Base-by-base conservation (phyloP, 2,329 filamentous ascomycete species). In the Calonectria pauciramosa region DNA sequence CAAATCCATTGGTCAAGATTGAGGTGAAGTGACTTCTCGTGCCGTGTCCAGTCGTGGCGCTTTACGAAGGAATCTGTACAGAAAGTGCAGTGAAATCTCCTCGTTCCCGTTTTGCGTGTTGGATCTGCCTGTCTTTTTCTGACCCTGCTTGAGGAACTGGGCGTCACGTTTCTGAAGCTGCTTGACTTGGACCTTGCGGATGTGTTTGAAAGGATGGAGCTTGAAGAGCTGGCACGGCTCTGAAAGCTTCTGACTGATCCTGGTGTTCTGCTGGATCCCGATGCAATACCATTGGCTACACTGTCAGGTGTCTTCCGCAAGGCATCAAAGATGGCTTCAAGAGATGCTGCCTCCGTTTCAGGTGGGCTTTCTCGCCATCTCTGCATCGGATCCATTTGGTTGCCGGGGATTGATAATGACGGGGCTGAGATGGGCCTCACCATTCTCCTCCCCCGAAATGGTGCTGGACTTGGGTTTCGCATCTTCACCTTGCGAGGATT, bases 1-100 rank as follows among this genome's bases (percentile, higher is more conserved):
- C 84, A 90, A 73, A 85, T 86, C 89, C 83, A 91, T 65, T 78
- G 84, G 82, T 84, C 86, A 0, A 88, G 88, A 47, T 85, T 89
- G 72, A 83, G 83, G 80, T 83, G 89, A 64, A 86, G 85, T 71
- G 86, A 85, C 41, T 86, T 87, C 70, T 91, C 89, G 76, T 91
- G 89, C 6, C 89, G 82, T 38, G 86, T 85, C 87, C 87, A 88
- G 65, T 87, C 86, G 68, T 87, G 85, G 38, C 87, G 87, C 1
- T 85, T 86, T 32, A 83, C 84, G 72, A 88, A 88, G 0, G 84
- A 85, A 54, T 88, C 86, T 0, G 86, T 87, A 64, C 87, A 88
- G 74, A 88, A 88, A 7, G 87, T 88, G 65, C 87, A 88, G 60
- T 88, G 86, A 28, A 83, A 85, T 0, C 63, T 75, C 9, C 75